phyloP scores from a whole-genome alignment of 208 protist species.

The Blechomonas ayalai region DNA sequence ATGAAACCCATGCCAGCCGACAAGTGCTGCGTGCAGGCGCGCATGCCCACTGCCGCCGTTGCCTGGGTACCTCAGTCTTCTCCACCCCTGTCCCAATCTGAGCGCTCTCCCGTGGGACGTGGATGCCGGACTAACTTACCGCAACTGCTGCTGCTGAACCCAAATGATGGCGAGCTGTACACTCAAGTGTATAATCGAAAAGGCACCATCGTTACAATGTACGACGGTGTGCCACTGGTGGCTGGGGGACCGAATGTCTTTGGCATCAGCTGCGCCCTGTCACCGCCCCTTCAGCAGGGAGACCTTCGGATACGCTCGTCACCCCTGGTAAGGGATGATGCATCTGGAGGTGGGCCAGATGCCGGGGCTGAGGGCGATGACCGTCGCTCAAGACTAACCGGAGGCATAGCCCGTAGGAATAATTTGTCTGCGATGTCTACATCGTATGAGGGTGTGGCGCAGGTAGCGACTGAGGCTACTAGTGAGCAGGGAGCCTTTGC shows the following conservation, averaged over 20 bases:
- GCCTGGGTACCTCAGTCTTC: conserved; percentile 18
- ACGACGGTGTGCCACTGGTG: conserved; percentile 22
- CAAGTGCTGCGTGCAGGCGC: conserved; percentile 25
- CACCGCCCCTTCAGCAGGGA: too few species aligned
- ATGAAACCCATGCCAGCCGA: conserved; percentile 16
- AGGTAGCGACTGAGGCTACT: too few species aligned
- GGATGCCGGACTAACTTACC: conserved; percentile 34
- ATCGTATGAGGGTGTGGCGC: too few species aligned
- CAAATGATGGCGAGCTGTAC: conserved; percentile 52
- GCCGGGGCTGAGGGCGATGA: too few species aligned
- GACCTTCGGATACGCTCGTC: too few species aligned
- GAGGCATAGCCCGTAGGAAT: conserved; percentile 3
- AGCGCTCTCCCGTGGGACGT: conserved; percentile 2
- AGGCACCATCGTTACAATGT: conserved; percentile 20
- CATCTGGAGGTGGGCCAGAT: too few species aligned
- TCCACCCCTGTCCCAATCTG: background rate
- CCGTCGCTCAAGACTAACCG: conserved; percentile 11
- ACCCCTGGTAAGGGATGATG: too few species aligned
- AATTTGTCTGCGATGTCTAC: too few species aligned
- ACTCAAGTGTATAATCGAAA: conserved; percentile 43
- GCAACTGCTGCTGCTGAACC: conserved; percentile 42
- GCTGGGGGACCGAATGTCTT: conserved; percentile 55
- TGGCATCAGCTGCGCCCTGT: too few species aligned
- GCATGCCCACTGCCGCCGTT: conserved; percentile 35
- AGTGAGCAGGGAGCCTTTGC: too few species aligned